These are phyloP conservation scores for Blastobotrys buckinghamii DNA, from an alignment of 1,139 yeast genomes.

Conservation along the genomic window DNA sequence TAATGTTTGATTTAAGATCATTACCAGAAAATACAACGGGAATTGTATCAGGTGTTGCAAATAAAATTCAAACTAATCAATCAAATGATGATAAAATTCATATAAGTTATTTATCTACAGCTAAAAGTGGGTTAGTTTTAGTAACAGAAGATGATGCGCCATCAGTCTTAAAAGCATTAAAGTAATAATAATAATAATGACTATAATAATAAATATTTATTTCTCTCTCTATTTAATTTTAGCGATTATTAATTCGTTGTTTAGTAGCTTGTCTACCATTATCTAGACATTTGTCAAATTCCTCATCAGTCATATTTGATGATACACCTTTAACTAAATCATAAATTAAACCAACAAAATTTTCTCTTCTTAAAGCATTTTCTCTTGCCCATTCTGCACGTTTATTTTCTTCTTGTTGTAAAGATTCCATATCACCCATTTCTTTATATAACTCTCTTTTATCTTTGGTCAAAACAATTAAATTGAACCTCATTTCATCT, in stretches of 20 bases:
- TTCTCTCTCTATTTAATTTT: no score
- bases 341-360: constrained; percentile 49
- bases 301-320: constrained; percentile 36
- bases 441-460: constrained; percentile 38
- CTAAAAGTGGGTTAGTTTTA: constrained; percentile 54
- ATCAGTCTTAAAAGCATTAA: constrained; percentile 16
- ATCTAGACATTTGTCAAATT: constrained; percentile 41
- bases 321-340: constrained; percentile 42
- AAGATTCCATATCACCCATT: constrained; percentile 39
- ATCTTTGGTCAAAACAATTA: constrained; percentile 51
- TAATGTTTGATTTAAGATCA: constrained; percentile 48
- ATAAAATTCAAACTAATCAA: constrained; percentile 35
- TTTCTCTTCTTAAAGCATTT: constrained; percentile 47
- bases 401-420: constrained; percentile 33
- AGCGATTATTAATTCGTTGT: background rate
- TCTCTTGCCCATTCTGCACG: constrained; percentile 39
- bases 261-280: constrained; percentile 26
- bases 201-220: background rate
- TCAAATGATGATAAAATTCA: constrained; percentile 29
- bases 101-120: constrained; percentile 53
- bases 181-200: no score
- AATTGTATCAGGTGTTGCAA: constrained; percentile 62
- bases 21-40: constrained; percentile 61
- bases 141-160: constrained; percentile 49
- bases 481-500: constrained; percentile 52